These are phyloP conservation scores for Tricholoma flavovirens DNA, from an alignment of 768 basidiomycete species.

Conservation along the genomic window DNA sequence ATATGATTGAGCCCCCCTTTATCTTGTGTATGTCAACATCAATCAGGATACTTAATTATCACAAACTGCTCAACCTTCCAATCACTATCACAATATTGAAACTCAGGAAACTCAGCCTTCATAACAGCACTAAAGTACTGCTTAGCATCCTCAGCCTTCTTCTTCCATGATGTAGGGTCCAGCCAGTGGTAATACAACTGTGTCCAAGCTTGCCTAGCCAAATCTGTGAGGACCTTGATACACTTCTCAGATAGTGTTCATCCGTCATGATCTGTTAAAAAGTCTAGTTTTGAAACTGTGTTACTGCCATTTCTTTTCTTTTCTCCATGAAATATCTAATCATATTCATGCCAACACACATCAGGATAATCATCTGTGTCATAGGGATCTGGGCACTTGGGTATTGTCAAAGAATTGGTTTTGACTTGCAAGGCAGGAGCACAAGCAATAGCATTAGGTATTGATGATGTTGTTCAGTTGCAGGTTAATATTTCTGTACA, in stretches of 20 bases:
- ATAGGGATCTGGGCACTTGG: too few species aligned
- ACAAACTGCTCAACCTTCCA: constrained; percentile 6
- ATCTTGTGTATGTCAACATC: background rate
- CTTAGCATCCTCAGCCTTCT: background rate
- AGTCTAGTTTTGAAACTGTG: too few species aligned
- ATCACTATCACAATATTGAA: background rate
- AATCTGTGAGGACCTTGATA: constrained; percentile 1
- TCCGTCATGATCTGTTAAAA: background rate
- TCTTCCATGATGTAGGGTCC: constrained; percentile 5
- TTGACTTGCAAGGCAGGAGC: too few species aligned
- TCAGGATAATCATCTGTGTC: background rate
- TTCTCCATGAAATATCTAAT: background rate
- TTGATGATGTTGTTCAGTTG: background rate
- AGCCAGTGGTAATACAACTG: background rate
- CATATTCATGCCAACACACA: background rate
- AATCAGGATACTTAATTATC: constrained; percentile 3
- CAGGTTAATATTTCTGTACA: background rate
- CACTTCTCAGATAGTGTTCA: background rate
- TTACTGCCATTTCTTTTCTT: too few species aligned
- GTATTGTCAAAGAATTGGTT: too few species aligned
- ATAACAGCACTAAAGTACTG: constrained; percentile 1
- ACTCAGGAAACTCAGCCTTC: constrained; percentile 2
- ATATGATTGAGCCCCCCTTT: too few species aligned
- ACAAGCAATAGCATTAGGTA: too few species aligned
- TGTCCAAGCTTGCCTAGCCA: background rate